These are phyloP conservation scores for Aspergillus carbonarius DNA, from an alignment of 2,329 filamentous ascomycete genomes.

Conservation along the genomic window DNA sequence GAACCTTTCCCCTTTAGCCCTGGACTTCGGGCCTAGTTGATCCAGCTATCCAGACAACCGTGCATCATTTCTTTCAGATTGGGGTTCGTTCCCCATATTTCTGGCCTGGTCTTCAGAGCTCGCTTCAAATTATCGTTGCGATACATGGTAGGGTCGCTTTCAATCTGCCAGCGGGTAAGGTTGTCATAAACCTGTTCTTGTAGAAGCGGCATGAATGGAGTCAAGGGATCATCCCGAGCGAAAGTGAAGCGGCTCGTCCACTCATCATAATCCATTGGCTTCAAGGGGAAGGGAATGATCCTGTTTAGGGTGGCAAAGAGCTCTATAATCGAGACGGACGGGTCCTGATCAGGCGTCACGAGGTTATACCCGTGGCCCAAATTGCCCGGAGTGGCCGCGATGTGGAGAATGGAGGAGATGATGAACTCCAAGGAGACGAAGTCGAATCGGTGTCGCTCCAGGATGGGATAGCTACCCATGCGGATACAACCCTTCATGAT, in stretches of 20 bases:
- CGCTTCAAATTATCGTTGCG: too few relatives aligned
- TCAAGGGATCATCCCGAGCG: not conserved
- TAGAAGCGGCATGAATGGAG: not conserved
- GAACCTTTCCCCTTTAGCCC: too few relatives aligned
- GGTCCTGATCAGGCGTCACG: conserved; percentile 8
- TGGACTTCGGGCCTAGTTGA: too few relatives aligned
- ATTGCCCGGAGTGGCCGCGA: conserved; percentile 6
- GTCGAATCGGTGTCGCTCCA: conserved; percentile 9
- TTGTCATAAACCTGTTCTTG: not conserved
- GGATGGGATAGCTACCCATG: conserved; percentile 13
- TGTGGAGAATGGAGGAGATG: conserved; percentile 13
- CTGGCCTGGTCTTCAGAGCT: too few relatives aligned
- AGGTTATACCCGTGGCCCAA: conserved; percentile 21
- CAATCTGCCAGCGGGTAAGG: not conserved
- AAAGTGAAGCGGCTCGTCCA: not conserved
- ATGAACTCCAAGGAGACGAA: conserved; percentile 21
- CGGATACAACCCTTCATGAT: conserved; percentile 18
- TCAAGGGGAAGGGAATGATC: not conserved
- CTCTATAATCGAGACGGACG: not conserved
- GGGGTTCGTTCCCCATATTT: too few relatives aligned
- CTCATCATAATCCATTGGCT: not conserved
- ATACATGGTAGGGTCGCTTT: too few relatives aligned
- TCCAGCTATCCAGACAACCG: too few relatives aligned
- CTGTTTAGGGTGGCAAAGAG: not conserved
- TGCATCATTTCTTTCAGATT: too few relatives aligned